Conservation (phyloP, 2,329 filamentous ascomycete genomes). For the Pochonia chlamydosporia region DNA sequence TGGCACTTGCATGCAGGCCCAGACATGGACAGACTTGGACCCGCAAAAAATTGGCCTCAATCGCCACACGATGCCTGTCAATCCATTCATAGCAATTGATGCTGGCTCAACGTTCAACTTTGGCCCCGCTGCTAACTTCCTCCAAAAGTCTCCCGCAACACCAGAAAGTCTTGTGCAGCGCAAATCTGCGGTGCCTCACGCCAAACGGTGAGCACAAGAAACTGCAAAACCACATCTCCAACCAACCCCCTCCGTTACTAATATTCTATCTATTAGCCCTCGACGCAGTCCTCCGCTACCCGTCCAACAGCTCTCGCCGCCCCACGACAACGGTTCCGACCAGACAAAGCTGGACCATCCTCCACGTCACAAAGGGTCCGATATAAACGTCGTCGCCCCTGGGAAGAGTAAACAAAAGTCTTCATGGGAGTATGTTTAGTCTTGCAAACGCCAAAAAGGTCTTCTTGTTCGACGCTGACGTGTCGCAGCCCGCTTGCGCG, state of each 20-base stretch:
- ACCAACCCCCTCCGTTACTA: too few relatives aligned
- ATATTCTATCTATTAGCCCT: too few relatives aligned
- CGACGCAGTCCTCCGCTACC: too few relatives aligned
- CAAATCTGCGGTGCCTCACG: neutral
- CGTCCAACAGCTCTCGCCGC: neutral
- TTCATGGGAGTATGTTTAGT: constrained; percentile 25
- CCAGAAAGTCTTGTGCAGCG: neutral
- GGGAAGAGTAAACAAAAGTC: constrained; percentile 14
- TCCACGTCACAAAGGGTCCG: constrained; percentile 9
- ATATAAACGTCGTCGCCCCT: constrained; percentile 1
- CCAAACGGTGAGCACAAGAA: constrained; percentile 1
- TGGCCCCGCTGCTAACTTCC: constrained; percentile 9
- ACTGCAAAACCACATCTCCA: neutral
- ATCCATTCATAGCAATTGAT: too few relatives aligned
- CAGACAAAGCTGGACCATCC: constrained; percentile 21
- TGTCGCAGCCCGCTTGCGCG: constrained; percentile 24
- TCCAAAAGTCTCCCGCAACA: constrained; percentile 12
- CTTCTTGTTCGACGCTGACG: neutral
- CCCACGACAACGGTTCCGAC: constrained; percentile 2
- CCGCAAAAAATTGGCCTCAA: neutral
- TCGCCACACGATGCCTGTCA: too few relatives aligned
- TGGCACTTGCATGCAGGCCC: too few relatives aligned
- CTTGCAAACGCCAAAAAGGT: constrained; percentile 2
- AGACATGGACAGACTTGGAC: too few relatives aligned
- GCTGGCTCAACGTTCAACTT: too few relatives aligned